Evolutionary conservation across 2,329 filamentous ascomycete species (phyloP), one percentile per base, ranked within the genome.

Genomic region (Dothideomycetes sp.): DNA sequence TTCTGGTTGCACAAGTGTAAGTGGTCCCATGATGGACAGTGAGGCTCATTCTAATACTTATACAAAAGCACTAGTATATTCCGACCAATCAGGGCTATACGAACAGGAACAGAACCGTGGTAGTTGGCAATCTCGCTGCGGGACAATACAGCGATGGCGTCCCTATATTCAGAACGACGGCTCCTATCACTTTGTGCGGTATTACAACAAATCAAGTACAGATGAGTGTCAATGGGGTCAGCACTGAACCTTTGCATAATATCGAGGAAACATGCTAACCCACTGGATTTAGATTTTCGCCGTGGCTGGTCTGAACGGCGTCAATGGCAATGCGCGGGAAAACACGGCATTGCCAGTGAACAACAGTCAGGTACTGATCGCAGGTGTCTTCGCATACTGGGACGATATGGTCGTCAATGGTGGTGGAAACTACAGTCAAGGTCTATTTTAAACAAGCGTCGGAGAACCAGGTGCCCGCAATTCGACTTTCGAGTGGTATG

Each of bases 191-290:
- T 12, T 5, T 32, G 16, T 32, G 29, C 9, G 29, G 29, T 3
- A 4, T 32, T 18, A 32, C 16, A 12, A 32, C 29, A 6, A 32
- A 3, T 12, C 17, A 5, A 18, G 29, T 32, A 7, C 29, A 32
- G 9, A 32, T 32, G 29, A 32, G 29, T 32, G 29, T 32, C 29
- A 32, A 32, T 12, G 29, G 29, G 8, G 29, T 32, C 3, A 32
- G 29, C n/a, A n/a, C n/a, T n/a, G n/a, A n/a, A n/a, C n/a, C n/a
- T n/a, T n/a, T n/a, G n/a, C n/a, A n/a, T n/a, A n/a, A n/a, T n/a
- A n/a, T n/a, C n/a, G n/a, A n/a, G n/a, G n/a, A n/a, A n/a, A n/a
- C n/a, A n/a, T n/a, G n/a, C n/a, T n/a, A n/a, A 4, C 10, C 19
- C 13, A 4, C 10, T 9, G 4, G 3, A 8, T 9, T 10, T 18